Evolutionary conservation across 1,139 yeast species (phyloP).

Genomic region (Blastobotrys buckinghamii): DNA sequence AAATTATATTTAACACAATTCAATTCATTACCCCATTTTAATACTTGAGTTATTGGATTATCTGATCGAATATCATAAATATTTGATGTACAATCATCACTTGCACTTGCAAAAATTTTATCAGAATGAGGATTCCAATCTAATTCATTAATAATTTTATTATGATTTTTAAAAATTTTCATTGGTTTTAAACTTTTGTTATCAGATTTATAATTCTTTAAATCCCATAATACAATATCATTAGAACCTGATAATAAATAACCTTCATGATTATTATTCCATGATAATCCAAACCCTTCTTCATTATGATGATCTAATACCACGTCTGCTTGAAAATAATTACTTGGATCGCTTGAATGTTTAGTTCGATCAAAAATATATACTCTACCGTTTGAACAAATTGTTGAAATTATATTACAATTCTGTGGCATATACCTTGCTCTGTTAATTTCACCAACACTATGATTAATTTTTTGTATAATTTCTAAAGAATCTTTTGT

Average conservation of each 20-base stretch:
- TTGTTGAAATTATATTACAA: conserved; percentile 65
- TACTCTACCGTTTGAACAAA: conserved; percentile 69
- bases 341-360: conserved; percentile 35
- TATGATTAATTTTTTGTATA: conserved; percentile 45
- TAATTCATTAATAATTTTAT: conserved; percentile 35
- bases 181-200: conserved; percentile 16
- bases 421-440: conserved; percentile 86
- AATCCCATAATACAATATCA: conserved; percentile 66
- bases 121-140: conserved; percentile 43
- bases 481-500: conserved; percentile 42
- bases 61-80: conserved; percentile 48
- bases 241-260: conserved; percentile 60
- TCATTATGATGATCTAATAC: conserved; percentile 53
- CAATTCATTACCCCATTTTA: conserved; percentile 41
- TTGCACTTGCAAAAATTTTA: conserved; percentile 59
- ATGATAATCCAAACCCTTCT: conserved; percentile 70
- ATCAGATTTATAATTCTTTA: conserved; percentile 28
- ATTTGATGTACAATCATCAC: conserved; percentile 64
- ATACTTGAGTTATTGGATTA: conserved; percentile 11
- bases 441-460: conserved; percentile 60
- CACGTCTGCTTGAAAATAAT: conserved; percentile 33
- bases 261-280: conserved; percentile 44
- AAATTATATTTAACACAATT: conserved; percentile 64
- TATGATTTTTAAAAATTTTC: conserved; percentile 10
- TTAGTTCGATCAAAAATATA: conserved; percentile 57